Conservation (phyloP, 2,329 filamentous ascomycete genomes). For the Verticillium alfalfae region DNA sequence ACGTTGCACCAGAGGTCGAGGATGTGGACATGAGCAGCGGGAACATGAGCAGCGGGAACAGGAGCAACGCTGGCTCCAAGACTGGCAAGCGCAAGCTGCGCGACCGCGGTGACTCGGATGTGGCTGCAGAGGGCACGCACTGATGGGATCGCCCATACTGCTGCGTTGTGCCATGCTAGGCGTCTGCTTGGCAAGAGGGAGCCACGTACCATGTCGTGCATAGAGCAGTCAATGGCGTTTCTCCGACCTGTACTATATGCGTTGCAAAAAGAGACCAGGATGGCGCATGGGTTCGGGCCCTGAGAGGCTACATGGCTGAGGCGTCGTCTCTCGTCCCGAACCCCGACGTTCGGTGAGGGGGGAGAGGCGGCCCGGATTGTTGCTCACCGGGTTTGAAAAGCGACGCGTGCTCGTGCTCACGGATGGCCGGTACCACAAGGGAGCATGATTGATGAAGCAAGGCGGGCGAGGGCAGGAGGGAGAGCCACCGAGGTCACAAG, state of each 20-base stretch:
- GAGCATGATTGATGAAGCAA: neutral
- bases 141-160: neutral
- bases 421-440: neutral
- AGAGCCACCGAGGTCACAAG: neutral
- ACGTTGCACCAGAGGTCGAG: constrained; percentile 19
- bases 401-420: neutral
- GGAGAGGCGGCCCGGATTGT: neutral
- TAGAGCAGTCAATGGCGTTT: neutral
- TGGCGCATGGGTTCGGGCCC: neutral
- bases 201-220: neutral
- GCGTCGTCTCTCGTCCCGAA: neutral
- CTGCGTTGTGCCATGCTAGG: neutral
- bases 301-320: neutral
- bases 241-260: neutral
- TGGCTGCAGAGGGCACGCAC: constrained; percentile 6
- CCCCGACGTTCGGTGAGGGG: neutral
- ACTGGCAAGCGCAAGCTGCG: constrained; percentile 49
- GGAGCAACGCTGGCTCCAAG: constrained; percentile 7
- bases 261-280: neutral
- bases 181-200: neutral
- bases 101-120: constrained; percentile 27
- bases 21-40: constrained; percentile 27
- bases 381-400: neutral
- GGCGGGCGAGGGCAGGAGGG: neutral
- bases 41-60: neutral